Percentiles rank a stretch among this genome's conserved stretches.
phyloP scores from a whole-genome alignment of 2,329 filamentous ascomycete species.

The Pyrenophora graminea region DNA sequence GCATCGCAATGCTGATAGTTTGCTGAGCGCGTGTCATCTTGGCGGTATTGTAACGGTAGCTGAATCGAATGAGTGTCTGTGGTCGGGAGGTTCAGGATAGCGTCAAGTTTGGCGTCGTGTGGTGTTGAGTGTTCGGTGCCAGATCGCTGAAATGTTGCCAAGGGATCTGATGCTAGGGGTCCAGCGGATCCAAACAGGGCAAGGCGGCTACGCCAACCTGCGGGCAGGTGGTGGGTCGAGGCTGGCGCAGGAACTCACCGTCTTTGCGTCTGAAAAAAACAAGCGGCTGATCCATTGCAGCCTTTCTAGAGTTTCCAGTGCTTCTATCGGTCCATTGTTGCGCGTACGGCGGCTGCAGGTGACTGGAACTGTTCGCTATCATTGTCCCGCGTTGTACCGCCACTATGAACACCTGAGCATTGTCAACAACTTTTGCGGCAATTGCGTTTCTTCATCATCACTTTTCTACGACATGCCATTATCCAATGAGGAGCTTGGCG shows the following conservation, averaged over 20 bases:
- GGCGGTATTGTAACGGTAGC: slow-evolving; percentile 22
- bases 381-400: slow-evolving; percentile 1
- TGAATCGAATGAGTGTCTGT: slow-evolving; percentile 25
- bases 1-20: slow-evolving; percentile 83
- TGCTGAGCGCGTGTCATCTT: slow-evolving; percentile 94
- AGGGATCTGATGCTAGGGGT: slow-evolving; percentile 27
- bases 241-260: slow-evolving; percentile 10
- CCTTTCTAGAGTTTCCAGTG: slow-evolving; percentile 5
- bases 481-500: slow-evolving; percentile 21
- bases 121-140: slow-evolving; percentile 26
- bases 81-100: slow-evolving; percentile 19
- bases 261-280: slow-evolving; percentile 12
- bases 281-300: slow-evolving; percentile 14
- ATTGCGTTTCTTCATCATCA: slow-evolving; percentile 10
- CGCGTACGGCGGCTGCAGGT: slow-evolving; percentile 1
- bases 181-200: slow-evolving; percentile 23
- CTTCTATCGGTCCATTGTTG: slow-evolving; percentile 1
- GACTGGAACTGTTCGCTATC: slow-evolving; percentile 6
- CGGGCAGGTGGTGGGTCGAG: slow-evolving; percentile 16
- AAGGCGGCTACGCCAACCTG: slow-evolving; percentile 2
- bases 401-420: slow-evolving; percentile 18
- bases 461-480: slow-evolving; percentile 19
- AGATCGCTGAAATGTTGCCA: slow-evolving; percentile 35
- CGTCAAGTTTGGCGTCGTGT: slow-evolving; percentile 18
- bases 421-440: slow-evolving; percentile 4